Percentiles rank a stretch among this genome's conserved stretches.
phyloP scores from a whole-genome alignment of 2,329 filamentous ascomycete genomes.

The Xylogone sp. region DNA sequence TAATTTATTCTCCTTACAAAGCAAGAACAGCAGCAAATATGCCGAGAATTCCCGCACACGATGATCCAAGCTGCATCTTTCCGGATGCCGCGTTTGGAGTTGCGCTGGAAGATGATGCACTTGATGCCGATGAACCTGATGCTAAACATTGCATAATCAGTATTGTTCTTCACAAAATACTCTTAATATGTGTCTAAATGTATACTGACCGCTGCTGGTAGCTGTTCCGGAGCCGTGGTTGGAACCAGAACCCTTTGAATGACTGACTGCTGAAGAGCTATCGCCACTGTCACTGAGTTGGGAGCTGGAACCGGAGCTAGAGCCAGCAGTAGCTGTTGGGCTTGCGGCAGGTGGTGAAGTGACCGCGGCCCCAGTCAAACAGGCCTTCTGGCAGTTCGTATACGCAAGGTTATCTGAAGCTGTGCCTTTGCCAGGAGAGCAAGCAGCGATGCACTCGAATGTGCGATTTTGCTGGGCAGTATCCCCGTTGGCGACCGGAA shows the following conservation, averaged over 20 bases:
- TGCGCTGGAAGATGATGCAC: not conserved
- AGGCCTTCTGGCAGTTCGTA: conserved; percentile 10
- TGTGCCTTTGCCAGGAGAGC: conserved; percentile 15
- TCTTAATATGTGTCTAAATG: not conserved
- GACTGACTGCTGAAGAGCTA: not conserved
- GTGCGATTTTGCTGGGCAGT: conserved; percentile 3
- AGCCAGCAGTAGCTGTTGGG: not conserved
- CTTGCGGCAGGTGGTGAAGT: not conserved
- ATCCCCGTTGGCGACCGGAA: conserved; percentile 1
- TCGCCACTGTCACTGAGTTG: not conserved
- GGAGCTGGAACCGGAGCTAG: not conserved
- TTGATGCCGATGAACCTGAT: not conserved
- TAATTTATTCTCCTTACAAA: too few relatives aligned
- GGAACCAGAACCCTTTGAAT: not conserved
- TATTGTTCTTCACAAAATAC: not conserved
- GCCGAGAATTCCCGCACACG: conserved; percentile 7
- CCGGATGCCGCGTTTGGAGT: conserved; percentile 2
- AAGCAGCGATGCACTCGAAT: conserved; percentile 8
- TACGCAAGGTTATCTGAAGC: conserved; percentile 9
- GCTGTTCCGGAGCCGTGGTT: not conserved
- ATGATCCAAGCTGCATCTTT: conserved; percentile 6
- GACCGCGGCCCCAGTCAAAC: conserved; percentile 2
- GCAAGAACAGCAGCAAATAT: conserved; percentile 10
- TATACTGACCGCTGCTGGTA: not conserved
- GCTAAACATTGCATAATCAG: not conserved